Percentiles rank a stretch among this genome's conserved stretches.
These are phyloP conservation scores for Paramecium primaurelia DNA, from an alignment of 73 alveolate genomes.

Conservation along the genomic window DNA sequence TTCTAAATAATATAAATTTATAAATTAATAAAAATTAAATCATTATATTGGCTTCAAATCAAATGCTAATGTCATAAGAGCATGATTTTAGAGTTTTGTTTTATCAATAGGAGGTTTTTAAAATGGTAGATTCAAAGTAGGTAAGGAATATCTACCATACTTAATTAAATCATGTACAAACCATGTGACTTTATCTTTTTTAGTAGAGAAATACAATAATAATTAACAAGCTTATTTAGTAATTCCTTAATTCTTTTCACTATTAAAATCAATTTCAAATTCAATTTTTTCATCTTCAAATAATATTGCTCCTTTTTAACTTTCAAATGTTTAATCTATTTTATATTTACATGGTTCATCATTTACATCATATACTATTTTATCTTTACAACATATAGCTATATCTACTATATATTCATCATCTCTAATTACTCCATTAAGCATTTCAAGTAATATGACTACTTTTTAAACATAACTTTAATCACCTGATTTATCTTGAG, in stretches of 20 bases:
- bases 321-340: not conserved
- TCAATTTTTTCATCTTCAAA: constrained; percentile 7
- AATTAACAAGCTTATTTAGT: not conserved
- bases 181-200: constrained; percentile 16
- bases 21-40: not conserved
- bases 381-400: not conserved
- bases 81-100: not conserved
- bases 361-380: not conserved
- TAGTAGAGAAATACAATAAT: not conserved
- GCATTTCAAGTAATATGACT: not conserved
- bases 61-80: not conserved
- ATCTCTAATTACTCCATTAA: not conserved
- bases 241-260: not conserved
- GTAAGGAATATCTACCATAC: constrained; percentile 27
- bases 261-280: constrained; percentile 19
- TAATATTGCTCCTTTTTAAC: not conserved
- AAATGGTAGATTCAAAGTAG: constrained; percentile 12
- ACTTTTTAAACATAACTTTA: not conserved
- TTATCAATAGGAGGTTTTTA: constrained; percentile 34
- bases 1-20: not conserved
- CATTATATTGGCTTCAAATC: constrained; percentile 6
- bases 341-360: not conserved
- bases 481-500: not conserved
- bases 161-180: constrained; percentile 26
- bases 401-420: not conserved